Conservation (phyloP, 768 basidiomycete species). For the Leccinum sublutescens region DNA sequence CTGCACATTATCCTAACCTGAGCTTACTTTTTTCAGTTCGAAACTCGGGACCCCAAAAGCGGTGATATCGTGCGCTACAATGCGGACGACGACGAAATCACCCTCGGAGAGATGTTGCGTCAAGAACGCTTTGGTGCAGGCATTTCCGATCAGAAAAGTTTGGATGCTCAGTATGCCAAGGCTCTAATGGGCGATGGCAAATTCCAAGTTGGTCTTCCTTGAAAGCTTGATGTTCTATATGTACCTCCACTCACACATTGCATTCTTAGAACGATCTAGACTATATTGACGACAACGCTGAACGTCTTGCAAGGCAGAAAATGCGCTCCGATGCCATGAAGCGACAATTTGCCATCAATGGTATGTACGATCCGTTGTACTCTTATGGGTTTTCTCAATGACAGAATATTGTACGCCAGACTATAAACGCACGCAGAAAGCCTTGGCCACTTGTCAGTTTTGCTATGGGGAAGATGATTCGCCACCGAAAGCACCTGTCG, state of each 20-base stretch:
- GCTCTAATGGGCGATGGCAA: conserved; percentile 87
- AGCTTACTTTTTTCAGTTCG: conserved; percentile 48
- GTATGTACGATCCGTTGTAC: conserved; percentile 40
- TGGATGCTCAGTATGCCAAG: conserved; percentile 86
- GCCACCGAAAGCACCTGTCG: conserved; percentile 79
- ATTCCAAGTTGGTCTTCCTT: conserved; percentile 59
- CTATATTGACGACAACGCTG: conserved; percentile 96
- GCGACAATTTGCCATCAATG: conserved; percentile 93
- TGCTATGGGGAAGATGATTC: conserved; percentile 94
- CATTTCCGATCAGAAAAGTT: conserved; percentile 84
- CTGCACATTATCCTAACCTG: conserved; percentile 1
- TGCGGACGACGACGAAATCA: conserved; percentile 83
- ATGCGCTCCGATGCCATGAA: conserved; percentile 98
- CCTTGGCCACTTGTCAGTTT: conserved; percentile 78
- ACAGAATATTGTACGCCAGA: conserved; percentile 46
- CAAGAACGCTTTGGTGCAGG: conserved; percentile 92
- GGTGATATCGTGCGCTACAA: conserved; percentile 89
- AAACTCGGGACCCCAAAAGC: conserved; percentile 87
- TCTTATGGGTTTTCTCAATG: neutral
- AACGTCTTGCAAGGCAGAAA: conserved; percentile 87
- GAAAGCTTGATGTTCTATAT: neutral
- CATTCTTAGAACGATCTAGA: conserved; percentile 73
- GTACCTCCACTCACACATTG: neutral
- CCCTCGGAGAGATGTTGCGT: conserved; percentile 87
- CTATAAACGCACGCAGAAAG: conserved; percentile 93